Evolutionary conservation across 176 grass and related monocot species (phyloP), one percentile per base, ranked within the genome.

Genomic region (Oryza rufipogon): DNA sequence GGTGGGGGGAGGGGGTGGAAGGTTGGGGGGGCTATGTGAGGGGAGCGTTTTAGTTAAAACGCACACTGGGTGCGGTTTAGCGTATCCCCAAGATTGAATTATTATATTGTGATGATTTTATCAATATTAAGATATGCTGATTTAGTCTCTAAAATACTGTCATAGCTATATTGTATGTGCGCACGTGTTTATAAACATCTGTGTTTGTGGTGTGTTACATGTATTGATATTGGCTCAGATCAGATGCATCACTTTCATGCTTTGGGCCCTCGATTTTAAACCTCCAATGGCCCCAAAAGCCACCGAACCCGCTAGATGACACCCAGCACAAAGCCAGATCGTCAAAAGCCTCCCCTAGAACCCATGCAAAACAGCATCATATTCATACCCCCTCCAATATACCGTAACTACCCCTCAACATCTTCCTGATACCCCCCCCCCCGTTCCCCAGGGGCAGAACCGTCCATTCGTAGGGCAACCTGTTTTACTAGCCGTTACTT

Each of bases 401-500:
- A 6, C 5, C 64, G 6, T 17, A 70, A 71, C 4, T 85, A 36
- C 66, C 83, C 66, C 20, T 71, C 2, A 8, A n/a, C 39, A 7
- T 47, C 23, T 79, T 17, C 0, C 1, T 1, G 0, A 0, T 4
- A 1, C 7, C 5, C 7, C 15, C 33, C 10, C n/a, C 15, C 33
- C 10, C n/a, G 65, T 47, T 46, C 16, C 11, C 65, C 66, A 72
- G 0, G 66, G 84, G 26, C 9, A 82, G 0, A 76, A 17, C 38
- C 34, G 47, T 70, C 63, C 4, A 76, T 30, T 46, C 25, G 2
- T 41, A 19, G 32, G 2, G 12, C 46, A 10, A 32, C 44, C 6
- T 15, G 22, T 36, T 14, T 69, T 76, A 82, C 86, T 82, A 87
- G 86, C 79, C 86, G 79, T 87, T 87, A 76, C 66, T 80, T 74